Conservation (phyloP, 2,329 filamentous ascomycete genomes). For the Paraphoma sp. region DNA sequence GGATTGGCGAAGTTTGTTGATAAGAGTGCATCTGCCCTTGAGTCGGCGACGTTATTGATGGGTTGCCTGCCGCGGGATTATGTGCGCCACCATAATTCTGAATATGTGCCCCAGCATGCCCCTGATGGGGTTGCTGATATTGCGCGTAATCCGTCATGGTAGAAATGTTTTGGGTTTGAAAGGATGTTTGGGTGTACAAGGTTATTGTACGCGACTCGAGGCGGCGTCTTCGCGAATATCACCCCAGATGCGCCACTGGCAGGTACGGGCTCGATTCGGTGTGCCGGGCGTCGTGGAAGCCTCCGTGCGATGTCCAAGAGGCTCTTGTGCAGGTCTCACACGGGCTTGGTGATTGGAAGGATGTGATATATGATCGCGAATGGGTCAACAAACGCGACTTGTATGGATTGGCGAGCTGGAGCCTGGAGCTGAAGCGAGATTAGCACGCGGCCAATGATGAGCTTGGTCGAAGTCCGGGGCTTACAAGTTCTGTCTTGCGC, state of each 20-base stretch:
- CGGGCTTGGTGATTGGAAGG: conserved; percentile 35
- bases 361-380: conserved; percentile 25
- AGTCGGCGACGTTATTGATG: conserved; percentile 73
- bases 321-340: conserved; percentile 18
- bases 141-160: conserved; percentile 57
- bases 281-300: conserved; percentile 27
- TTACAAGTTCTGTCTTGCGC: conserved; percentile 27
- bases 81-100: conserved; percentile 48
- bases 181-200: conserved; percentile 30
- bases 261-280: conserved; percentile 28
- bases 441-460: conserved; percentile 38
- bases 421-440: conserved; percentile 42
- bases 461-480: conserved; percentile 21
- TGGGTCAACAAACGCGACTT: conserved; percentile 34
- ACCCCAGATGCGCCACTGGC: conserved; percentile 44
- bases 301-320: conserved; percentile 19
- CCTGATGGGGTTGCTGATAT: conserved; percentile 56
- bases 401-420: conserved; percentile 37
- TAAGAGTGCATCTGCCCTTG: conserved; percentile 61
- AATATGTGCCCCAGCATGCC: conserved; percentile 50
- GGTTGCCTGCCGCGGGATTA: conserved; percentile 43
- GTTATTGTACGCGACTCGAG: conserved; percentile 31
- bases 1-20: conserved; percentile 77
- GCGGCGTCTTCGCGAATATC: conserved; percentile 34
- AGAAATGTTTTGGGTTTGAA: conserved; percentile 20